phyloP scores from a whole-genome alignment of 2,329 filamentous ascomycete genomes.

The Dactylellina haptotyla region DNA sequence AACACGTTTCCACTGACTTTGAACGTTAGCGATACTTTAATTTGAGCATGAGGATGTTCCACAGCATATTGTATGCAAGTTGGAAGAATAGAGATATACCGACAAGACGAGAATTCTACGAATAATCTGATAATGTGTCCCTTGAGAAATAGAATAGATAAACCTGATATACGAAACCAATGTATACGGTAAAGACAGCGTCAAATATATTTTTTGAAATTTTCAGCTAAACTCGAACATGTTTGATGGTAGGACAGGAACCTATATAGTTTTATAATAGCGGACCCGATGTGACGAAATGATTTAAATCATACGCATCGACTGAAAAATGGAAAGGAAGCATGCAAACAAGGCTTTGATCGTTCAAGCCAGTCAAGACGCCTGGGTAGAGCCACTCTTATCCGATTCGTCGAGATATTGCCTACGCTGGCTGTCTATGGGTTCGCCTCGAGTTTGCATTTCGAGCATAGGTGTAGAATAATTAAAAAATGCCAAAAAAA shows the following conservation, averaged over 20 bases:
- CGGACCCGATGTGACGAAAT: too few relatives aligned
- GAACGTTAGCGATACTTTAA: neutral
- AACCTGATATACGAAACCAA: neutral
- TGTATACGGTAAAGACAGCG: neutral
- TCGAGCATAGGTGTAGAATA: too few relatives aligned
- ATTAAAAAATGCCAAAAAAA: too few relatives aligned
- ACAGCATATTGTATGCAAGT: constrained; percentile 36
- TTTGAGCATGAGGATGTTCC: constrained; percentile 11
- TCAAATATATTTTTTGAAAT: constrained; percentile 5
- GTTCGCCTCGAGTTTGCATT: too few relatives aligned
- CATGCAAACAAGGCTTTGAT: too few relatives aligned
- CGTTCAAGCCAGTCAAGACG: too few relatives aligned
- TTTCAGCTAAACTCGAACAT: neutral
- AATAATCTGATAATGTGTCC: constrained; percentile 19
- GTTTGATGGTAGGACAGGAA: constrained; percentile 35
- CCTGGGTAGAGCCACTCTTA: too few relatives aligned
- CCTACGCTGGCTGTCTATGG: too few relatives aligned
- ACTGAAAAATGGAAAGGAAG: too few relatives aligned
- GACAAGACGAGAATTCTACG: neutral
- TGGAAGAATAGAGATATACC: neutral
- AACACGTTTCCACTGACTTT: neutral
- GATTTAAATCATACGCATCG: neutral
- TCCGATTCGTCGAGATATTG: too few relatives aligned
- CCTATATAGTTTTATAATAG: constrained; percentile 6
- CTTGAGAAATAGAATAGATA: neutral